Evolutionary conservation across 345 rosid species (phyloP), one percentile per base, ranked within the genome.

Genomic region (Aurinia saxatilis): DNA sequence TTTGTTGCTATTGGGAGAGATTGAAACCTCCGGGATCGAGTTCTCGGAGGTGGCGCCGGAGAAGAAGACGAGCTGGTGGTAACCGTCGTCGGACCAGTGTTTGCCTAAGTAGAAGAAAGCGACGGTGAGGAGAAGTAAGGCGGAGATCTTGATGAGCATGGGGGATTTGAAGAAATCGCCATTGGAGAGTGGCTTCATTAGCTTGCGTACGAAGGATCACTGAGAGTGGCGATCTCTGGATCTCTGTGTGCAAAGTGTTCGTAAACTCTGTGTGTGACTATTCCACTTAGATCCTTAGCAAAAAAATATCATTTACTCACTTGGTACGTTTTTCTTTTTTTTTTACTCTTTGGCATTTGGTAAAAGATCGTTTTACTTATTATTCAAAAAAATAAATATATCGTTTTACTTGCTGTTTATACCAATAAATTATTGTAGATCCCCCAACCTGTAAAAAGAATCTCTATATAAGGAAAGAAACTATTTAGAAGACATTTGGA

Each of bases 81-180:
- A 74, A 44, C 78, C 83, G 52, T 73, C 55, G 63, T 78, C 79
- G 73, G 95, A 86, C 91, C 90, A 90, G 79, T 86, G 87, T 73
- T 82, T 88, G 23, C 99, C 99, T 19, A 88, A 35, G 87, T 80
- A 90, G 77, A 95, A 95, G 84, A 86, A 95, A 30, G 82, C 65
- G 66, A 78, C 51, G 63, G 96, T 66, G 72, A 88, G 49, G 66
- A 86, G 73, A 38, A 73, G 2, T 48, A 88, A 71, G 42, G 84
- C 82, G 11, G 77, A 49, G 82, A 85, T 48, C 74, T 82, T 85
- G 61, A 87, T 42, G 6, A 68, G 38, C 6, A 72, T 48, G 8
- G 82, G 81, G 65, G 45, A 65, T 67, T 70, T 84, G 77, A 85
- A 45, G 31, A 81, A 60, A 78, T 93, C 85, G 30, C 60, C 58